Evolutionary conservation across 495 filamentous ascomycete genomes (phyloP).

Genomic region (Lasiosphaeris hirsuta): DNA sequence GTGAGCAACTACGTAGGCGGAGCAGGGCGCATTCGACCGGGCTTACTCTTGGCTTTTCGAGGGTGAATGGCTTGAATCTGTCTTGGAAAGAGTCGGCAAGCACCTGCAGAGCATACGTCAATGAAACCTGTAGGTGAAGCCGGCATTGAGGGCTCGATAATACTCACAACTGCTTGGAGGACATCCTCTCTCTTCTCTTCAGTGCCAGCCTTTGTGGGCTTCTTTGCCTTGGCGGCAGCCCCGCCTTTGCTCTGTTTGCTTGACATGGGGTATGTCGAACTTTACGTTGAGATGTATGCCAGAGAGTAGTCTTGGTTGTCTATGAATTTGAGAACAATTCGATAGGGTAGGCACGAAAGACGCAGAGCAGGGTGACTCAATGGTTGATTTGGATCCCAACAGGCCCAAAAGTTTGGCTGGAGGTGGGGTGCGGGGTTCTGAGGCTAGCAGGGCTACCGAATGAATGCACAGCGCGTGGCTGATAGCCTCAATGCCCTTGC

Average conservation of each 20-base stretch:
- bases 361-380: neutral
- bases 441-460: neutral
- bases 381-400: neutral
- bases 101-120: conserved; percentile 44
- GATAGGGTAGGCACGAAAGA: neutral
- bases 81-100: conserved; percentile 94
- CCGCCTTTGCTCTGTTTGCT: conserved; percentile 43
- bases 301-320: neutral
- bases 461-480: neutral
- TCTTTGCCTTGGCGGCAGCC: conserved; percentile 54
- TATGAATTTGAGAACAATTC: neutral
- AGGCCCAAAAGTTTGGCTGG: neutral
- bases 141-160: neutral
- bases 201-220: conserved; percentile 42
- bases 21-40: no score
- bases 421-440: neutral
- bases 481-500: neutral
- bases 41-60: conserved; percentile 82
- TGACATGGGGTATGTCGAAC: no score
- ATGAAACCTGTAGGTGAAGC: neutral
- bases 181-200: conserved; percentile 77
- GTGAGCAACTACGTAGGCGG: neutral
- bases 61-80: conserved; percentile 81
- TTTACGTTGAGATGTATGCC: neutral
- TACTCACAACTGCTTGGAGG: conserved; percentile 79